These are phyloP conservation scores for Fusarium aywerte DNA, from an alignment of 2,329 filamentous ascomycete genomes.

Conservation along the genomic window DNA sequence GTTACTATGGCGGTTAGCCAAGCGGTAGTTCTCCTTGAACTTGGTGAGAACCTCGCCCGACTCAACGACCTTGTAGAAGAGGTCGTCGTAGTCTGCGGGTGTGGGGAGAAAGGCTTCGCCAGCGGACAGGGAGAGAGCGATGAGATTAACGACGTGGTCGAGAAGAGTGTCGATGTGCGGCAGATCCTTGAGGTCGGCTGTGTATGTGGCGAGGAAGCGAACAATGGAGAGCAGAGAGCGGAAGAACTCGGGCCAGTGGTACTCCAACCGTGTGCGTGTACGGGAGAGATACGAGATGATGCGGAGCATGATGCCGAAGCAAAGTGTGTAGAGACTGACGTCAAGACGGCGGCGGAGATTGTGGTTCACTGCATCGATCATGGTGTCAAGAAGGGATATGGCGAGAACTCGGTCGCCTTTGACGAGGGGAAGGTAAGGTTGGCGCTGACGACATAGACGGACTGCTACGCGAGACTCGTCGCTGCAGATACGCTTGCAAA, in stretches of 20 bases:
- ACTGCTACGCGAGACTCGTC: constrained; percentile 79
- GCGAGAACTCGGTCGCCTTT: constrained; percentile 78
- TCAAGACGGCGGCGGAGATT: constrained; percentile 89
- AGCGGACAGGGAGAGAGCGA: constrained; percentile 84
- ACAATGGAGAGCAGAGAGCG: constrained; percentile 87
- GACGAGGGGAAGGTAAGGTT: constrained; percentile 83
- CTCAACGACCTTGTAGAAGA: constrained; percentile 98
- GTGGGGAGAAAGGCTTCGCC: constrained; percentile 93
- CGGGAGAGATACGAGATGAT: constrained; percentile 86
- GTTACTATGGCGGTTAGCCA: constrained; percentile 67
- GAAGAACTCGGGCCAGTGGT: constrained; percentile 98
- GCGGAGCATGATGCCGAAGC: constrained; percentile 82
- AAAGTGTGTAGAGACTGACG: constrained; percentile 83
- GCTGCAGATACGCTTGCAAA: constrained; percentile 86
- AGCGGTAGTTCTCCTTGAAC: constrained; percentile 81
- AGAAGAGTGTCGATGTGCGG: constrained; percentile 78
- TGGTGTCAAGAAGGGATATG: constrained; percentile 82
- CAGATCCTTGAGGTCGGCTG: constrained; percentile 76
- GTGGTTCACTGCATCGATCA: constrained; percentile 92
- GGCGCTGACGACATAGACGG: constrained; percentile 87
- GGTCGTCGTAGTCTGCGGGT: constrained; percentile 88
- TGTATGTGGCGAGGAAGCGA: constrained; percentile 90
- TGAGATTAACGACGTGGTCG: constrained; percentile 80
- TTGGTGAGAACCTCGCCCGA: constrained; percentile 83
- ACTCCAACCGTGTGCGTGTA: constrained; percentile 81